Base-by-base conservation (phyloP, 495 filamentous ascomycete species). In the Neurospora sublineolata region DNA sequence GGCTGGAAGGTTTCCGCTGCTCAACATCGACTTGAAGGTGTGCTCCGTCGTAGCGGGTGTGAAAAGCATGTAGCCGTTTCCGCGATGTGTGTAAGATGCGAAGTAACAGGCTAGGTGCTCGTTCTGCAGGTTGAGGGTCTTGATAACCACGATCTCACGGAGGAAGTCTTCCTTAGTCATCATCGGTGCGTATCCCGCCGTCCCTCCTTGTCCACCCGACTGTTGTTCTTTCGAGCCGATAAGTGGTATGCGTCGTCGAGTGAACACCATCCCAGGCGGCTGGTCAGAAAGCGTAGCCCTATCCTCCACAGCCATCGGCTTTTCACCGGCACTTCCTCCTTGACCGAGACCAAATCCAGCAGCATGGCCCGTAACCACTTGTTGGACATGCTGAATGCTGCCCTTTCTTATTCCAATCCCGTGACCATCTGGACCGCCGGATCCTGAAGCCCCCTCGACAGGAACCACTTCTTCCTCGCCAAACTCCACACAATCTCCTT, bases 31-130 rank as follows among this genome's bases (percentile, higher is more conserved):
- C 78, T 89, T 90, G 44, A 98, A 84, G n/a, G 83, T 94, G 40
- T 87, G 88, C 70, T 97, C 93, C 12, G 52, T 60, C 73, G 88
- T 87, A 0, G 89, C 84, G 5, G 92, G 91, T 4, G 89, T 88
- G 73, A 97, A 91, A 27, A 98, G 84, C 3, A 91, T 83, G 75
- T 92, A 95, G n/a, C 91, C 88, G 68, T 80, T 85, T 7, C 87
- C 89, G 72, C 90, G 88, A 69, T 91, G 87, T 30, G 87, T 89
- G 78, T 97, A 98, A 0, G 93, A 94, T 33, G 87, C 89, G 83
- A 89, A 93, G 37, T 94, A 85, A 2, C 89, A 92, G n/a, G 90
- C 86, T 46, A 98, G 82, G 80, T 98, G 94, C 23, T 89, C 84
- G 79, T 97, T 93, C 58, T 89, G 84, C 27, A 97, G 77, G 68